These are phyloP conservation scores for Solanum hybrid DNA, from an alignment of 305 asterid species.

Conservation along the genomic window DNA sequence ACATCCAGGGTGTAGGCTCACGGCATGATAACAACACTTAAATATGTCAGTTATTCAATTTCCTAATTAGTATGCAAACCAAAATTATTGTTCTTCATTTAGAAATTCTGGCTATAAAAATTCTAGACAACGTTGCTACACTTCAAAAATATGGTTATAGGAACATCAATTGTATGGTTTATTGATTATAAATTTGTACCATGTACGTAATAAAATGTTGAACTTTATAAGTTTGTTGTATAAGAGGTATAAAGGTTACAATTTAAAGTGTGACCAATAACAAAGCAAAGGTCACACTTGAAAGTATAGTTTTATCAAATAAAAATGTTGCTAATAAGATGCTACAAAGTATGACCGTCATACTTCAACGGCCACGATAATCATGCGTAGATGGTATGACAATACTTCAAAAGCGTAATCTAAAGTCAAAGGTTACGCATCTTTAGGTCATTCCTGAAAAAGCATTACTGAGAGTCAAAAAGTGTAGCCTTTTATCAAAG, in stretches of 20 bases:
- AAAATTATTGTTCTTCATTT: not conserved
- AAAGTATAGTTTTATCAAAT: not conserved
- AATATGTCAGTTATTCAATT: not conserved
- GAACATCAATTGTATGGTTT: not conserved
- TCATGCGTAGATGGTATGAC: not conserved
- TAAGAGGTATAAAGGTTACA: not conserved
- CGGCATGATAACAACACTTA: not conserved
- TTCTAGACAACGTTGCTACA: not conserved
- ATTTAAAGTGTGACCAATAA: not conserved
- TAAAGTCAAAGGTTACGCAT: not conserved
- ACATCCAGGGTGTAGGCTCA: no score
- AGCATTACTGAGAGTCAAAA: not conserved
- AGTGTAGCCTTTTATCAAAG: not conserved
- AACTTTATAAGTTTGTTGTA: not conserved
- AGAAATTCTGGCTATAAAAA: not conserved
- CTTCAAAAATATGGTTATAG: not conserved
- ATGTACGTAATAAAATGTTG: not conserved
- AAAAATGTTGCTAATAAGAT: not conserved
- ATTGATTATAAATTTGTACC: no score
- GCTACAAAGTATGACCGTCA: not conserved
- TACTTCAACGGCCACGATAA: not conserved
- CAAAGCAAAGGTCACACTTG: not conserved
- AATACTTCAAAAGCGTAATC: not conserved
- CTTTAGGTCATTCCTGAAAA: no score
- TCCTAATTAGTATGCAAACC: not conserved